Evolutionary conservation across 108 stramenopile species (phyloP).

Genomic region (Cylindrotheca fusiformis): DNA sequence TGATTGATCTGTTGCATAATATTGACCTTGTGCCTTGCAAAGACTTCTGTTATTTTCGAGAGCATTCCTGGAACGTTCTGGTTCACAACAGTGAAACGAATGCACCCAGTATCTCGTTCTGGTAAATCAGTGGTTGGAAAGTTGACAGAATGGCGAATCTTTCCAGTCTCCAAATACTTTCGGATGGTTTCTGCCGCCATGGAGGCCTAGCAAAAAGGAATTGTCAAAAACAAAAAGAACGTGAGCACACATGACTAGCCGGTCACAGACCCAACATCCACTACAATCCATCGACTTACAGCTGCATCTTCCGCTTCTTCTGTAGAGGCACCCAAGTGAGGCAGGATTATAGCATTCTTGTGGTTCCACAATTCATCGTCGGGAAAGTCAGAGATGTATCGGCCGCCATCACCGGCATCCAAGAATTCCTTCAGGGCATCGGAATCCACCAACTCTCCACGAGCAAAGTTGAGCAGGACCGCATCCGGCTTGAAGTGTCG

Average conservation of each 20-base stretch:
- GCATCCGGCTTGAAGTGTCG: conserved; percentile 64
- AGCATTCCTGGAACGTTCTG: conserved; percentile 66
- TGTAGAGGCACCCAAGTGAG: conserved; percentile 83
- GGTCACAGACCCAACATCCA: too few relatives aligned
- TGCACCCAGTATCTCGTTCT: conserved; percentile 14
- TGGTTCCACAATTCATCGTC: conserved; percentile 60
- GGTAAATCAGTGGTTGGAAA: conserved; percentile 50
- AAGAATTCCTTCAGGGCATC: conserved; percentile 69
- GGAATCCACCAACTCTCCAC: conserved; percentile 82
- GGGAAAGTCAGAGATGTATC: conserved; percentile 65
- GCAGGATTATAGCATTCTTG: conserved; percentile 62
- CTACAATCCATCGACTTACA: conserved; percentile 28
- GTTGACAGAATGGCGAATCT: conserved; percentile 69
- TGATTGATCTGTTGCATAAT: conserved; percentile 77
- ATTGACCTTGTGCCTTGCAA: conserved; percentile 56
- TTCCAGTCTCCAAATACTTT: conserved; percentile 67
- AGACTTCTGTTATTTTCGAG: conserved; percentile 48
- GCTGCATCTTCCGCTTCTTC: conserved; percentile 78
- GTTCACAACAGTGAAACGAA: conserved; percentile 64
- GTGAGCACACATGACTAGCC: not conserved
- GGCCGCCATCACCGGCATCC: conserved; percentile 46
- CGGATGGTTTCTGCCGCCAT: conserved; percentile 70
- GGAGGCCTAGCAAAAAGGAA: conserved; percentile 31
- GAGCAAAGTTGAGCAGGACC: conserved; percentile 82
- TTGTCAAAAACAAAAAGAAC: not conserved